These are phyloP conservation scores for Raphanus hybrid DNA, from an alignment of 441 rosid species.

Conservation along the genomic window DNA sequence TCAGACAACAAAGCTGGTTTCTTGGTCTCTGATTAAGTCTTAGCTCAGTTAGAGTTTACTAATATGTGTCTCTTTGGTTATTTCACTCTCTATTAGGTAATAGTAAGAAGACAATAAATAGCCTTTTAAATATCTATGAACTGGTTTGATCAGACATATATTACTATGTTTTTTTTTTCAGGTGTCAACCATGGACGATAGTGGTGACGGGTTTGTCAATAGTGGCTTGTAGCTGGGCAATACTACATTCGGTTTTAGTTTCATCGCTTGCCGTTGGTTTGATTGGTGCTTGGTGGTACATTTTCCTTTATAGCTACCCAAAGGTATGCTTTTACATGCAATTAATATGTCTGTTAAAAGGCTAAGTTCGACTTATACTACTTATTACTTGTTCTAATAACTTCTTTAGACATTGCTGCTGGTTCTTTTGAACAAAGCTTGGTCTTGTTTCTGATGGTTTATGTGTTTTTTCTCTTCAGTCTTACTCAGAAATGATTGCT, in stretches of 20 bases:
- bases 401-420: background rate
- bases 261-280: constrained; percentile 52
- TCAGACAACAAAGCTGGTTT: background rate
- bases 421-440: constrained; percentile 2
- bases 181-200: constrained; percentile 99
- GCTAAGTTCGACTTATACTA: background rate
- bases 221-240: constrained; percentile 70
- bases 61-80: no score
- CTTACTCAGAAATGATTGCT: constrained; percentile 71
- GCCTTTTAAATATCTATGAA: no score
- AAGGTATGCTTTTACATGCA: constrained; percentile 51
- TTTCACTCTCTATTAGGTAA: no score
- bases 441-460: constrained; percentile 2
- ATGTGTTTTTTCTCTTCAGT: constrained; percentile 45
- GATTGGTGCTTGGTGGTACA: constrained; percentile 81
- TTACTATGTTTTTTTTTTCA: constrained; percentile 28
- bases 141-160: background rate
- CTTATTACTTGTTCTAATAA: background rate
- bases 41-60: no score
- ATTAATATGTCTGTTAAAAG: background rate
- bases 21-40: no score
- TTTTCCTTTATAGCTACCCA: constrained; percentile 83
- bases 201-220: constrained; percentile 61
- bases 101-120: no score
- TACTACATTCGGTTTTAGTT: constrained; percentile 60